A percentile compares a stretch with the other conserved stretches of the same genome.
phyloP scores from a whole-genome alignment of 306 rosid species.

The Dalbergia cultrata region DNA sequence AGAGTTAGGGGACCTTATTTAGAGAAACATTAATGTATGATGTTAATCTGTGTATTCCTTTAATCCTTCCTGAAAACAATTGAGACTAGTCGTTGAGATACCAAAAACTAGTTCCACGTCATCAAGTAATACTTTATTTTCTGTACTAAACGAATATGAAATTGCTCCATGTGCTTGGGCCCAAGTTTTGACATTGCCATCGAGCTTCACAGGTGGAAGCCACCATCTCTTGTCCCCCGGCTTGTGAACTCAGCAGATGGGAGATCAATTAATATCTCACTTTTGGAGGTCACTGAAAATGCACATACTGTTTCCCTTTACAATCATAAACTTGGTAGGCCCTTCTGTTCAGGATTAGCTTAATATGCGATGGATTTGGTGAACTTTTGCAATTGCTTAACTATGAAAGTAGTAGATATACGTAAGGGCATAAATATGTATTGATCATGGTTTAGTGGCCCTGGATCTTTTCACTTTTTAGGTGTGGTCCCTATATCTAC shows the following conservation, averaged over 20 bases:
- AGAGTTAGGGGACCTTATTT: background rate
- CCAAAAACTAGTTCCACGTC: slow-evolving; percentile 15
- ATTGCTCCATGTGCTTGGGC: slow-evolving; percentile 44
- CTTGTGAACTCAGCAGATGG: slow-evolving; percentile 39
- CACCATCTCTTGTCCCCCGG: slow-evolving; percentile 57
- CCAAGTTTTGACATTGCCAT: slow-evolving; percentile 47
- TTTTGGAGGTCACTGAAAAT: slow-evolving; percentile 48
- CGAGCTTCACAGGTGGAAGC: slow-evolving; percentile 50
- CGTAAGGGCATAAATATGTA: slow-evolving; percentile 29
- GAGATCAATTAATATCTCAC: slow-evolving; percentile 46
- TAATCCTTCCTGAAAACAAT: background rate
- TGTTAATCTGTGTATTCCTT: background rate
- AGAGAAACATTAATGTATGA: background rate
- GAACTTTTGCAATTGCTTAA: slow-evolving; percentile 47
- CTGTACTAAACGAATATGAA: background rate
- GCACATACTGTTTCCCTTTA: slow-evolving; percentile 49
- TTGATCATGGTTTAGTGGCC: slow-evolving; percentile 38
- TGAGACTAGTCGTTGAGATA: background rate
- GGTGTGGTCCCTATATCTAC: slow-evolving; percentile 39
- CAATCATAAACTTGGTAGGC: slow-evolving; percentile 52
- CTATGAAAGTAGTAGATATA: slow-evolving; percentile 31
- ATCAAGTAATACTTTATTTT: background rate
- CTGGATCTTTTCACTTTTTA: background rate
- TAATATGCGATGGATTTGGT: slow-evolving; percentile 19
- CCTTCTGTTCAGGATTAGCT: slow-evolving; percentile 39